phyloP scores from a whole-genome alignment of 164 flowering plant genomes.

The Magnolia sinica region DNA sequence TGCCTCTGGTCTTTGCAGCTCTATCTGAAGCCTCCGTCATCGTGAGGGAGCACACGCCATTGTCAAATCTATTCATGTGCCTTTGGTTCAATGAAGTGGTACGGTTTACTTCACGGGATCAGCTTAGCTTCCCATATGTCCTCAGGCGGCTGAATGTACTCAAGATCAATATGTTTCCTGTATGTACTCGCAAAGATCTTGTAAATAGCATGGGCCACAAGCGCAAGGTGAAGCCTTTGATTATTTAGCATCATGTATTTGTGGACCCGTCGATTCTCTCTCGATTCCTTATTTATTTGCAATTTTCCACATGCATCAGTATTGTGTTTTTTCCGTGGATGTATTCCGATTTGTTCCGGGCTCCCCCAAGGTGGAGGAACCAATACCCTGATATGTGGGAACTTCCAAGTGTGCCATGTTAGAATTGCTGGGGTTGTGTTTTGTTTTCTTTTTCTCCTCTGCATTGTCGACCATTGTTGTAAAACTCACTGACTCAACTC shows the following conservation, averaged over 20 bases:
- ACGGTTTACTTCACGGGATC: slow-evolving; percentile 92
- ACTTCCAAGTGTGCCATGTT: too few species aligned
- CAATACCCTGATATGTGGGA: too few species aligned
- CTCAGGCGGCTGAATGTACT: slow-evolving; percentile 65
- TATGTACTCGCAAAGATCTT: slow-evolving; percentile 91
- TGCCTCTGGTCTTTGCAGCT: slow-evolving; percentile 52
- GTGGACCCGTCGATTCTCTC: too few species aligned
- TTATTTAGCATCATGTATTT: not conserved
- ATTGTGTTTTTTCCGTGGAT: too few species aligned
- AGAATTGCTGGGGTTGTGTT: too few species aligned
- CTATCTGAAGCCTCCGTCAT: slow-evolving; percentile 91
- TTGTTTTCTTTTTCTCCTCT: too few species aligned
- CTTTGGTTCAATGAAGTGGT: slow-evolving; percentile 98
- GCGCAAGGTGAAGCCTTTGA: slow-evolving; percentile 83
- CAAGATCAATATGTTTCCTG: slow-evolving; percentile 78
- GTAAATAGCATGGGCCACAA: slow-evolving; percentile 93
- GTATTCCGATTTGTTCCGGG: too few species aligned
- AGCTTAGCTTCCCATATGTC: slow-evolving; percentile 92
- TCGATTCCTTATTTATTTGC: too few species aligned
- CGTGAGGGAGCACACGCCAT: slow-evolving; percentile 76
- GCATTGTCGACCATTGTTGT: too few species aligned
- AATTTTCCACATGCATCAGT: too few species aligned
- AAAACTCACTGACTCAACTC: too few species aligned
- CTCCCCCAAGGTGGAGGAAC: too few species aligned
- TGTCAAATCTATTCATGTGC: slow-evolving; percentile 85